phyloP scores from a whole-genome alignment of 169 alveolate genomes.

The Plasmodium vivax region DNA sequence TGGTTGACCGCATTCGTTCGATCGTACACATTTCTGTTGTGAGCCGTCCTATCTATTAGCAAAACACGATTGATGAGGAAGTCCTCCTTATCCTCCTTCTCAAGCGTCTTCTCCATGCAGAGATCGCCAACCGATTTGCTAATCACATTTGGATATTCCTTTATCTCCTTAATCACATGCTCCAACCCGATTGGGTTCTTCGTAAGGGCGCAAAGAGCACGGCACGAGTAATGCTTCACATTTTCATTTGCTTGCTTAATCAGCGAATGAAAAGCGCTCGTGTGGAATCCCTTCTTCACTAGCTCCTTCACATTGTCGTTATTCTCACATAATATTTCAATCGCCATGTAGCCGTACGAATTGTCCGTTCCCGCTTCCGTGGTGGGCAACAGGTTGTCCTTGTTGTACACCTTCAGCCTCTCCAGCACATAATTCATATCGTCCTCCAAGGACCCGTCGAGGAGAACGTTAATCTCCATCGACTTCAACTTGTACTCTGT shows the following conservation, averaged over 20 bases:
- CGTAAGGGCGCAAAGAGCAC: constrained; percentile 71
- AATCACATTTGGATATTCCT: constrained; percentile 55
- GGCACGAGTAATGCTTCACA: constrained; percentile 66
- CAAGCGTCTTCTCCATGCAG: constrained; percentile 11
- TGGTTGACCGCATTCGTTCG: constrained; percentile 81
- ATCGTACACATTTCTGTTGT: constrained; percentile 85
- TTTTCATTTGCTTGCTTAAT: constrained; percentile 47
- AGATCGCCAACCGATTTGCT: constrained; percentile 71
- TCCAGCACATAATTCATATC: constrained; percentile 69
- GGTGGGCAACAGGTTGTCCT: constrained; percentile 43
- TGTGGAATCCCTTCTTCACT: constrained; percentile 30
- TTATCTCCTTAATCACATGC: constrained; percentile 19
- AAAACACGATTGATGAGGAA: constrained; percentile 80
- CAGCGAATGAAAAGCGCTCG: constrained; percentile 33
- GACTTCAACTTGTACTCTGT: constrained; percentile 74
- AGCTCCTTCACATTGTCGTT: constrained; percentile 49
- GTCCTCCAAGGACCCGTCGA: constrained; percentile 68
- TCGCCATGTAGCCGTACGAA: constrained; percentile 81
- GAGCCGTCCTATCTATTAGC: constrained; percentile 86
- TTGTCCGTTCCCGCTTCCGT: constrained; percentile 76
- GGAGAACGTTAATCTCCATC: constrained; percentile 39
- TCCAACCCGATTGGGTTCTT: constrained; percentile 35
- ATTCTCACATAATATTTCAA: constrained; percentile 76
- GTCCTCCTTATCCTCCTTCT: constrained; percentile 75
- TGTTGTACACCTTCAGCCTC: constrained; percentile 31